These are phyloP conservation scores for Malassezia equina DNA, from an alignment of 1,284 basidiomycete genomes.

Conservation along the genomic window DNA sequence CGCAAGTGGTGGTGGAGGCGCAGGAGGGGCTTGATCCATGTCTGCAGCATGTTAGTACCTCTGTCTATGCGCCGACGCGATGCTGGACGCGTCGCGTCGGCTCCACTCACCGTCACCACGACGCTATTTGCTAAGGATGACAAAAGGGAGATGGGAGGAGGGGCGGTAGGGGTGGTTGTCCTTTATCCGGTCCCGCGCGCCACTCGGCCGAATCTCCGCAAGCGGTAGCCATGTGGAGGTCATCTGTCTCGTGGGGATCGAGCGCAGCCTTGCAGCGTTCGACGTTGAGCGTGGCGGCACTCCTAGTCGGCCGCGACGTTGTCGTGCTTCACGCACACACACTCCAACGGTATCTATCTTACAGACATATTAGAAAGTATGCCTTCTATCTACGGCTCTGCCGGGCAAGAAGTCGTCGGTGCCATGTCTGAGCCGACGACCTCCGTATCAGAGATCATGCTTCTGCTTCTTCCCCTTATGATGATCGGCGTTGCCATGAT, in stretches of 20 bases:
- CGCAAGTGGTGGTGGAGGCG: constrained; percentile 14
- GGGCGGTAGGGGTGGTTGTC: not conserved
- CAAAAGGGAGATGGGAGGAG: constrained; percentile 7
- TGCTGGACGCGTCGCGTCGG: constrained; percentile 3
- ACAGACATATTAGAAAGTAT: not conserved
- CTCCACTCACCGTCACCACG: constrained; percentile 5
- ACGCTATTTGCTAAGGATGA: constrained; percentile 21
- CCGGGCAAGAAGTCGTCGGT: not conserved
- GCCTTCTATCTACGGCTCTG: not conserved
- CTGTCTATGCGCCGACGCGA: not conserved
- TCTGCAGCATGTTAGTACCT: constrained; percentile 8
- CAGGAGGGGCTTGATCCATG: constrained; percentile 16
- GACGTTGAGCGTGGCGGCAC: not conserved
- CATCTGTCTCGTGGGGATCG: not conserved
- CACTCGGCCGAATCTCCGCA: not conserved
- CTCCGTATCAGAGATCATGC: constrained; percentile 16
- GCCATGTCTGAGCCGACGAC: not conserved
- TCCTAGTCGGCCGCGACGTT: not conserved
- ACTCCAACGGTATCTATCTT: too few relatives aligned
- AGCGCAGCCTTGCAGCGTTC: not conserved
- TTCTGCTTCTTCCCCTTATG: constrained; percentile 54
- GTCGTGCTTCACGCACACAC: not conserved
- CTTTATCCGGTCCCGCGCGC: not conserved
- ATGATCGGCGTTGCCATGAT: constrained; percentile 83
- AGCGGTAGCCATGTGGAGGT: not conserved